Base-by-base conservation (phyloP, 257 asterid genomes). In the Rauvolfia tetraphylla region DNA sequence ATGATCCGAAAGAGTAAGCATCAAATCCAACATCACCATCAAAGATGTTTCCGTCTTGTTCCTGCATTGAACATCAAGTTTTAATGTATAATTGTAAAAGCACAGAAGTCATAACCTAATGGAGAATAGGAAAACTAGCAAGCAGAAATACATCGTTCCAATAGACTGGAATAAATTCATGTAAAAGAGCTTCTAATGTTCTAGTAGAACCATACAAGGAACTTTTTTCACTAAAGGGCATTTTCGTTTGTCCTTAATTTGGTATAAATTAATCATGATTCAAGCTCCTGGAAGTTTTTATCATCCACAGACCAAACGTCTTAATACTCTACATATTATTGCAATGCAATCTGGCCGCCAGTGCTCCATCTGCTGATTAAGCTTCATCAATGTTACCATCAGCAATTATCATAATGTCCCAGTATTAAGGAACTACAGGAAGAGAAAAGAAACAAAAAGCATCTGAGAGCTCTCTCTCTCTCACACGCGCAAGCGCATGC, bases 11-110 rank as follows among this genome's bases (percentile, higher is more conserved):
- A 5, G 86, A 59, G 78, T 77, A 90, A 75, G 87, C 89, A 65
- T 86, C 90, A 49, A 88, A 82, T 53, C 81, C 88, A 25, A 89
- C 84, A 72, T 85, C 88, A 54, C 88, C 90, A 46, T 81, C 87
- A 48, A 91, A 56, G 42, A 78, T 42, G 41, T 72, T 83, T 56
- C 85, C 95, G 56, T 86, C 90, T 62, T 81, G 91, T 83, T 89
- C 98, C 98, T 94, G 85, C 91, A 83, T 78, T 65, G 63, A 76
- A 69, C 73, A 12, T 39, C 22, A 44, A 14, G 53, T 36, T 38
- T 29, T 72, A 34, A 71, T 14, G 53, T 7, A 36, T 22, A 62
- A 18, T 3, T 69, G 15, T 38, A 34, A 56, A 51, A 54, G 36
- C 3, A 49, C 33, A 80, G 6, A 63, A 72, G 34, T 62, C 1